phyloP scores from a whole-genome alignment of 805 yeast genomes.

The Sugiyamaella mastotermitis region DNA sequence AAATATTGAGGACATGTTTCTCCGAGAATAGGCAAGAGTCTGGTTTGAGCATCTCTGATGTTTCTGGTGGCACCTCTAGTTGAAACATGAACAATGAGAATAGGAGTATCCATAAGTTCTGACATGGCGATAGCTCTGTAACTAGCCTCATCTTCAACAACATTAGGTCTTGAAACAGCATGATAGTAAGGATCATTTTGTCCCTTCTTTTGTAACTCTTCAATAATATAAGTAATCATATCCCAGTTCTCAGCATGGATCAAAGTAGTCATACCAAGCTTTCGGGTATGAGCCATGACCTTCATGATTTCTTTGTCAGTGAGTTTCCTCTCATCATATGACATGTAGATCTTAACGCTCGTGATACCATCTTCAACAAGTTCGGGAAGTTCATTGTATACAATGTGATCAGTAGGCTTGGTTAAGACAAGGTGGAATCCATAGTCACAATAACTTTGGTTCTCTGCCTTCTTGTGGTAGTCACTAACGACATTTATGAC shows the following conservation, averaged over 20 bases:
- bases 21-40: constrained; percentile 39
- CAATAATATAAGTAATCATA: constrained; percentile 37
- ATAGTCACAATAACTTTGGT: too few relatives aligned
- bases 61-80: constrained; percentile 37
- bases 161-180: constrained; percentile 39
- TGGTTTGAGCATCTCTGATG: constrained; percentile 39
- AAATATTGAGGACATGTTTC: constrained; percentile 49
- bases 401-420: constrained; percentile 28
- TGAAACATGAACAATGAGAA: constrained; percentile 45
- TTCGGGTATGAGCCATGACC: constrained; percentile 35
- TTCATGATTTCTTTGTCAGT: constrained; percentile 37
- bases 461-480: too few relatives aligned
- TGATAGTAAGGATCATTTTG: constrained; percentile 41
- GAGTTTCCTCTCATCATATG: constrained; percentile 39
- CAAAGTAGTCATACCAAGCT: constrained; percentile 41
- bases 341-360: constrained; percentile 40
- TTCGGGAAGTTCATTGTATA: constrained; percentile 31
- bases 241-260: constrained; percentile 49
- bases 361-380: constrained; percentile 36
- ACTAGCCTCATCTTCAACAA: constrained; percentile 46
- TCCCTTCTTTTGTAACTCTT: constrained; percentile 34
- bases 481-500: constrained; percentile 28
- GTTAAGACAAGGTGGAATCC: too few relatives aligned
- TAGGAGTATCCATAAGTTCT: constrained; percentile 40
- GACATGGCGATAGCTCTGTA: constrained; percentile 42